Percentiles rank a stretch among this genome's conserved stretches.
Evolutionary conservation across 2,329 filamentous ascomycete genomes (phyloP).

Genomic region (Aspergillus alliaceus): DNA sequence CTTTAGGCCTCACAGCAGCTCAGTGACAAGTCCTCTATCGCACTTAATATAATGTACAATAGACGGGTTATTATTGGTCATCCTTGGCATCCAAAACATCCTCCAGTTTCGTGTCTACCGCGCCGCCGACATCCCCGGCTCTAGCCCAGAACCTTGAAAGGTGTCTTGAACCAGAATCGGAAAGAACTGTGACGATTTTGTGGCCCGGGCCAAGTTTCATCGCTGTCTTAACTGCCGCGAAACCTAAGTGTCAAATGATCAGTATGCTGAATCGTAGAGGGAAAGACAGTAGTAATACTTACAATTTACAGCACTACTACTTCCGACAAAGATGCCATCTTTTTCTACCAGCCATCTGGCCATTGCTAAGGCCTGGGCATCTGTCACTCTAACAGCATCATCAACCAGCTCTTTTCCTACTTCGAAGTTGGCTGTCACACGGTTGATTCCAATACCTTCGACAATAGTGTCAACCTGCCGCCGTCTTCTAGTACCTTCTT

Average conservation of each 20-base stretch:
- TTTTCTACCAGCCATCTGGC: conserved; percentile 95
- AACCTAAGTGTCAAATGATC: conserved; percentile 35
- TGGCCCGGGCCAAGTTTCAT: conserved; percentile 49
- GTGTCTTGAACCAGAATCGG: conserved; percentile 52
- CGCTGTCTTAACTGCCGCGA: conserved; percentile 49
- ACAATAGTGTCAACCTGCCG: conserved; percentile 95
- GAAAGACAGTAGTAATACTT: conserved; percentile 31
- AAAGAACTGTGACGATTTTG: conserved; percentile 50
- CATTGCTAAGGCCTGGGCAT: conserved; percentile 88
- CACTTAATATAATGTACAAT: neutral
- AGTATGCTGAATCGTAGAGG: conserved; percentile 12
- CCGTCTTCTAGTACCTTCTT: conserved; percentile 83
- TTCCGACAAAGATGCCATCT: conserved; percentile 91
- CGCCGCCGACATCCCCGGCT: conserved; percentile 48
- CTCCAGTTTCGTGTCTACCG: conserved; percentile 46
- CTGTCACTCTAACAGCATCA: conserved; percentile 84
- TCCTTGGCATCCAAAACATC: conserved; percentile 45
- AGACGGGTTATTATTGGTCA: conserved; percentile 23
- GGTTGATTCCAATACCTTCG: conserved; percentile 93
- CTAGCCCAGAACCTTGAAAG: conserved; percentile 54
- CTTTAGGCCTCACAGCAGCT: neutral
- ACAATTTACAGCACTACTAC: conserved; percentile 96
- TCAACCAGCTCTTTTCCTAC: conserved; percentile 82
- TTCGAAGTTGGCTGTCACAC: conserved; percentile 91
- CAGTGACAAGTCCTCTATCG: neutral